Conservation (phyloP, 169 alveolate species). For the Perkinsus marinus region DNA sequence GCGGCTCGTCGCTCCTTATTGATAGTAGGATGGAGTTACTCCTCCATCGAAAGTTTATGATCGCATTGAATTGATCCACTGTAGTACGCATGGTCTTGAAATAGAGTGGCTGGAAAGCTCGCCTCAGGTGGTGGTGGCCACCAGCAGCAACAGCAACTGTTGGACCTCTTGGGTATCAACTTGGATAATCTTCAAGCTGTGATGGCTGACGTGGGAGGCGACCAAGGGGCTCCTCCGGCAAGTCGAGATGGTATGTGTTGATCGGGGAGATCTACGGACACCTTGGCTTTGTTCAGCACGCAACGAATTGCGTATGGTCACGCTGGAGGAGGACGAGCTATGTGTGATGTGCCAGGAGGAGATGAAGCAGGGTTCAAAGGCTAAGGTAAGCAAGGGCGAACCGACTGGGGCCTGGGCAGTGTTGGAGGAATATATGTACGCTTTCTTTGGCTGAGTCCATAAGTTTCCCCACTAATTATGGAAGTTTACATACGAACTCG, state of each 20-base stretch:
- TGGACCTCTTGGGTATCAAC: background rate
- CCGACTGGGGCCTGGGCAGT: too few species aligned
- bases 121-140: too few species aligned
- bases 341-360: background rate
- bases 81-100: too few species aligned
- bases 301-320: background rate
- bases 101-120: too few species aligned
- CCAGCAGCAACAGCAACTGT: background rate
- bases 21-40: too few species aligned
- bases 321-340: background rate
- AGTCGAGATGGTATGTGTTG: background rate
- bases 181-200: background rate
- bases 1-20: too few species aligned
- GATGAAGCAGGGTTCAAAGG: background rate
- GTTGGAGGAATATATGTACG: too few species aligned
- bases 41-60: too few species aligned
- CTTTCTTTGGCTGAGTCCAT: too few species aligned
- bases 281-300: background rate
- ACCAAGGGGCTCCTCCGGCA: background rate
- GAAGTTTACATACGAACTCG: too few species aligned
- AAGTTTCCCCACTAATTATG: too few species aligned
- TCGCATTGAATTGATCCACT: too few species aligned
- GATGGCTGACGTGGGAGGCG: background rate
- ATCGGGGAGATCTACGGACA: background rate
- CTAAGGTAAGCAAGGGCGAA: background rate